phyloP scores from a whole-genome alignment of 139 green algal genomes.

The Coelastrella sp. region DNA sequence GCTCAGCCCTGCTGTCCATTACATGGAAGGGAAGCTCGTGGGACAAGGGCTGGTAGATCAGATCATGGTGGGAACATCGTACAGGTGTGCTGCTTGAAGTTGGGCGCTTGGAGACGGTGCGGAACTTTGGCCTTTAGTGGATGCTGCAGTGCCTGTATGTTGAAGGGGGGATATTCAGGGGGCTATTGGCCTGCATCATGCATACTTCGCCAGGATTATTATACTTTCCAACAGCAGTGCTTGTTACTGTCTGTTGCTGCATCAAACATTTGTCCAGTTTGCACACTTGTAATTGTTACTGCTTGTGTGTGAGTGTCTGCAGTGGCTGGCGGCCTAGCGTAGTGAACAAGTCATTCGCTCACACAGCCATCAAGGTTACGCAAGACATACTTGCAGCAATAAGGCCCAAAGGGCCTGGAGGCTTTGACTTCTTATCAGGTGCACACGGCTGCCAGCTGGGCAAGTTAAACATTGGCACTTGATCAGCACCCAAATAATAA shows the following conservation, averaged over 20 bases:
- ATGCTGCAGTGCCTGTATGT: too few species aligned
- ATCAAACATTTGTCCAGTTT: too few species aligned
- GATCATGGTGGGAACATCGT: conserved; percentile 12
- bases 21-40: conserved; percentile 33
- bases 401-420: not conserved
- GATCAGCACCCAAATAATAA: too few species aligned
- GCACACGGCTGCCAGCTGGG: not conserved
- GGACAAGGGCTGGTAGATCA: conserved; percentile 20
- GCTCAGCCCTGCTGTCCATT: conserved; percentile 18
- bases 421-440: conserved; percentile 44
- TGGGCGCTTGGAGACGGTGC: not conserved
- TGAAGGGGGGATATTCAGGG: too few species aligned
- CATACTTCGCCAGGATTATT: too few species aligned
- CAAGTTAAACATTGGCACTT: not conserved
- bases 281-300: too few species aligned
- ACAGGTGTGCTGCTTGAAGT: not conserved
- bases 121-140: too few species aligned
- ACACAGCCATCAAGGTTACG: conserved; percentile 5
- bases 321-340: conserved; percentile 24
- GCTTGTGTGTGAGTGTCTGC: not conserved
- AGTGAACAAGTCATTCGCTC: conserved; percentile 6
- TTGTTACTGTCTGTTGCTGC: too few species aligned
- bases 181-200: too few species aligned
- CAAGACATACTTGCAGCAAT: not conserved
- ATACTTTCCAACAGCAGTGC: too few species aligned